These are phyloP conservation scores for Mesostigma viride DNA, from an alignment of 139 green algal genomes.

Conservation along the genomic window DNA sequence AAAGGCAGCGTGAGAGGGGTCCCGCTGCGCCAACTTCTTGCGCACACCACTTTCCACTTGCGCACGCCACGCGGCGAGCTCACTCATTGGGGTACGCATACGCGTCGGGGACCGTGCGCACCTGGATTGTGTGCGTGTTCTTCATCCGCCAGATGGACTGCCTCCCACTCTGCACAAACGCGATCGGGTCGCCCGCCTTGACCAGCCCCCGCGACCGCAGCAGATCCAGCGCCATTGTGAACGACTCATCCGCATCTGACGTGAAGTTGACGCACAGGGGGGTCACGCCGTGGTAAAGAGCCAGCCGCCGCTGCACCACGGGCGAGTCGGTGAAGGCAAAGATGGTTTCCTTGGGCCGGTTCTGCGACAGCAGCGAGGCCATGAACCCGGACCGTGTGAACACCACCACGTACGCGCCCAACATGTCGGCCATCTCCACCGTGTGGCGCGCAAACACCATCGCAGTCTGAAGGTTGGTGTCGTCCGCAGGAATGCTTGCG, in stretches of 20 bases:
- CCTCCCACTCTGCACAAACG: slow-evolving; percentile 65
- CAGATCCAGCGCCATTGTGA: slow-evolving; percentile 26
- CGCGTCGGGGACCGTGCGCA: slow-evolving; percentile 29
- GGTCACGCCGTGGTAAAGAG: slow-evolving; percentile 59
- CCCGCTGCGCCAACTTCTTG: no score
- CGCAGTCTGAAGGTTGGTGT: no score
- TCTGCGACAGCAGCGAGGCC: slow-evolving; percentile 70
- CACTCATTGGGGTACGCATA: no score
- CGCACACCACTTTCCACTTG: no score
- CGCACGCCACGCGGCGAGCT: no score
- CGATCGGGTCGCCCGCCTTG: slow-evolving; percentile 49
- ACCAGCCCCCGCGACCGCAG: slow-evolving; percentile 51
- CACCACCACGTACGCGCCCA: slow-evolving; percentile 44
- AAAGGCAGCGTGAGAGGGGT: no score
- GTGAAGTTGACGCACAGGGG: slow-evolving; percentile 51
- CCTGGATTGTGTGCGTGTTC: slow-evolving; percentile 66
- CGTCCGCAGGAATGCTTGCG: no score
- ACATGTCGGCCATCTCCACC: slow-evolving; percentile 78
- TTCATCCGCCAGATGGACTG: slow-evolving; percentile 64
- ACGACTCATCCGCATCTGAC: slow-evolving; percentile 43
- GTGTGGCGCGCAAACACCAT: slow-evolving; percentile 81
- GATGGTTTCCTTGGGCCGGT: slow-evolving; percentile 62
- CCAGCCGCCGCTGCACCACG: slow-evolving; percentile 63
- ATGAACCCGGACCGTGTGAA: slow-evolving; percentile 61
- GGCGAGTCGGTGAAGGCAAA: slow-evolving; percentile 71